Evolutionary conservation across 2,329 filamentous ascomycete genomes (phyloP).

Genomic region (Aspergillus sp.): DNA sequence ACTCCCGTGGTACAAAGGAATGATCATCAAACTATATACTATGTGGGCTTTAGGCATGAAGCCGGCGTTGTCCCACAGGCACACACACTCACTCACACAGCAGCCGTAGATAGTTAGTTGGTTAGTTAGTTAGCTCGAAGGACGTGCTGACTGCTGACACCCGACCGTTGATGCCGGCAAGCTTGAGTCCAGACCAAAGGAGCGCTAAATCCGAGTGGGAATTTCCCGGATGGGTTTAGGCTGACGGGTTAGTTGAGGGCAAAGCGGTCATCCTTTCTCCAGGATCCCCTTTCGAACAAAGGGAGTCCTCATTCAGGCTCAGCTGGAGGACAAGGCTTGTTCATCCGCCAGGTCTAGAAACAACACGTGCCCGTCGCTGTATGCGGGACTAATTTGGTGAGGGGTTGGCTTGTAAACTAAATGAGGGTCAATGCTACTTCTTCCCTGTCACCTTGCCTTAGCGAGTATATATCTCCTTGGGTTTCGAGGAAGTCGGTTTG

Average conservation of each 20-base stretch:
- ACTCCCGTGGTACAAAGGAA: neutral
- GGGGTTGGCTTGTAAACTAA: neutral
- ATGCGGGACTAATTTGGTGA: conserved; percentile 22
- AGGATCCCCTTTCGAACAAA: conserved; percentile 1
- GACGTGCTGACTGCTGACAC: neutral
- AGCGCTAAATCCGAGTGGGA: neutral
- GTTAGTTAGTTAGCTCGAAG: neutral
- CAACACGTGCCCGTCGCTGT: conserved; percentile 23
- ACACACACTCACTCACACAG: neutral
- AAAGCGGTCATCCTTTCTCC: neutral
- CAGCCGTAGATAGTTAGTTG: neutral
- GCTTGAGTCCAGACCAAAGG: conserved; percentile 2
- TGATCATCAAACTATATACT: neutral
- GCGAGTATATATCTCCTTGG: no score
- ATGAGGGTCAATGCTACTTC: neutral
- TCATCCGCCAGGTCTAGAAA: conserved; percentile 2
- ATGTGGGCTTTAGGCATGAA: neutral
- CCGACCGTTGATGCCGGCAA: conserved; percentile 13
- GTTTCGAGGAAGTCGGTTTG: no score
- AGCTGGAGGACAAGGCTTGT: neutral
- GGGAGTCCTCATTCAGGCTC: neutral
- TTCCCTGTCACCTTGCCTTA: no score
- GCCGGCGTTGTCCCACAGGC: neutral
- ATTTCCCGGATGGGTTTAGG: neutral
- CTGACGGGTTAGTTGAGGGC: neutral